Evolutionary conservation across 106 monocot species (phyloP).

Genomic region (Xerophyta viscosa): DNA sequence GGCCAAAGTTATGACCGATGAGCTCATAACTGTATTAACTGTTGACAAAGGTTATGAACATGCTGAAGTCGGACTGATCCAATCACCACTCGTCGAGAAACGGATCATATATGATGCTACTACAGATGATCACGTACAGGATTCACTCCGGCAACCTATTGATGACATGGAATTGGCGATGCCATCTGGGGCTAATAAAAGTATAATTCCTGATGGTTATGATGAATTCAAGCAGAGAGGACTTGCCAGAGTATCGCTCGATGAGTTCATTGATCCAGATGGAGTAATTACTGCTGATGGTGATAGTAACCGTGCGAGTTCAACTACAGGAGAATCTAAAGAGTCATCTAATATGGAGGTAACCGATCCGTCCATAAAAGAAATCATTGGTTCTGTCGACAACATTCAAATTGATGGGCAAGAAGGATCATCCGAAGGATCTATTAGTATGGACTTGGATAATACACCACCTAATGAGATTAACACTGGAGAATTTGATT

Average conservation of each 20-base stretch:
- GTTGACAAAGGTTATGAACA: too few relatives aligned
- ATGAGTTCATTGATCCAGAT: neutral
- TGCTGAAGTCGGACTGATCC: neutral
- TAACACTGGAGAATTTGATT: neutral
- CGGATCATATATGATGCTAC: neutral
- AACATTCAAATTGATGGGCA: neutral
- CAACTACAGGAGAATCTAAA: neutral
- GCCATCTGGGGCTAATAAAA: neutral
- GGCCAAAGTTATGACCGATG: neutral
- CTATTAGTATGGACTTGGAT: constrained; percentile 1
- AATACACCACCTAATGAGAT: neutral
- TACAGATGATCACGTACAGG: neutral
- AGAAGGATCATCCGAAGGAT: constrained; percentile 14
- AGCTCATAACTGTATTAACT: too few relatives aligned
- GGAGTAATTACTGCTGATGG: neutral
- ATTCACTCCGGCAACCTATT: constrained; percentile 2
- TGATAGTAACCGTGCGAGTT: neutral
- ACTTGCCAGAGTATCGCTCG: neutral
- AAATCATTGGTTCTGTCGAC: constrained; percentile 1
- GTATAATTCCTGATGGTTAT: neutral
- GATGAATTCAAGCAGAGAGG: neutral
- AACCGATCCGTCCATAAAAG: constrained; percentile 7
- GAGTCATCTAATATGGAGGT: constrained; percentile 14
- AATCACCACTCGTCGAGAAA: neutral
- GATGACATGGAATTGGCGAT: neutral